phyloP scores from a whole-genome alignment of 495 filamentous ascomycete species.

The Penicillium canescens region DNA sequence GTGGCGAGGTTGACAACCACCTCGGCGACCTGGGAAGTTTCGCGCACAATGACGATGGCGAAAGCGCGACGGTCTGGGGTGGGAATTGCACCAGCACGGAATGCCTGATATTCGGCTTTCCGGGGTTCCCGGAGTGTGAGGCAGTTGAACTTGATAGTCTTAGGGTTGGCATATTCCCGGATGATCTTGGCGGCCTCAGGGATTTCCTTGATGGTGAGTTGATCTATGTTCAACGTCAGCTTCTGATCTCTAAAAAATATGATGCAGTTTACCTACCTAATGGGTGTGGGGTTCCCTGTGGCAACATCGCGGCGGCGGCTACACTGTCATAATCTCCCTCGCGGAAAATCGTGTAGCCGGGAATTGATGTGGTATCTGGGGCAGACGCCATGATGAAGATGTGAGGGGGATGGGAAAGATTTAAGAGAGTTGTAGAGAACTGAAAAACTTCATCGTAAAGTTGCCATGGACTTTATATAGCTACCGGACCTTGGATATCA shows the following conservation, averaged over 20 bases:
- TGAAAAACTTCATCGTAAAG: not conserved
- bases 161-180: conserved; percentile 32
- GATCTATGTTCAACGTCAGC: conserved; percentile 20
- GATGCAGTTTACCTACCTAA: conserved; percentile 19
- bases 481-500: conserved; percentile 7
- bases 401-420: conserved; percentile 5
- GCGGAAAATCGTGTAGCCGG: conserved; percentile 38
- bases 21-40: conserved; percentile 58
- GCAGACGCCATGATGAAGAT: conserved; percentile 30
- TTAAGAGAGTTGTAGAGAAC: conserved; percentile 14
- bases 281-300: conserved; percentile 28
- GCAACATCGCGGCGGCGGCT: conserved; percentile 33
- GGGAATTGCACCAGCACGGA: conserved; percentile 59
- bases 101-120: conserved; percentile 77
- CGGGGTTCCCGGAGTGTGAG: conserved; percentile 77
- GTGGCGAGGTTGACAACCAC: conserved; percentile 73
- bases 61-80: conserved; percentile 31
- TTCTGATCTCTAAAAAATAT: not conserved
- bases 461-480: conserved; percentile 20
- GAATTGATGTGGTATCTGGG: conserved; percentile 37
- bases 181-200: conserved; percentile 31
- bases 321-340: conserved; percentile 37
- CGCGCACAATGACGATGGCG: conserved; percentile 35
- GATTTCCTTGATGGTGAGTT: conserved; percentile 36
- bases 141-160: conserved; percentile 73